Conservation (phyloP, 441 rosid species). For the Euphorbia schlechtendalii region DNA sequence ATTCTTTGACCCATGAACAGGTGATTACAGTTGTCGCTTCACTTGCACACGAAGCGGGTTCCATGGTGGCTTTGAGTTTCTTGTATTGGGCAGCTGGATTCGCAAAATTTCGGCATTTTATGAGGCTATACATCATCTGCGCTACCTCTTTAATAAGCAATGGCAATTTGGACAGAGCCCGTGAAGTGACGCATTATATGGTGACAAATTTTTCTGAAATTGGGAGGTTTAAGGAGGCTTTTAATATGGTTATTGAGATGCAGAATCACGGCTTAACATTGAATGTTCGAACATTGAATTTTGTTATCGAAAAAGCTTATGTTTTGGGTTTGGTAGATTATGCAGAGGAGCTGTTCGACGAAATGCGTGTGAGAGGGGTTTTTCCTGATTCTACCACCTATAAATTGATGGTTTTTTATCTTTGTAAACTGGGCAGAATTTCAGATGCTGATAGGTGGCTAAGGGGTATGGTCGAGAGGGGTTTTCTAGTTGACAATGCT, state of each 20-base stretch:
- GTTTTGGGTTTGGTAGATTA: slow-evolving; percentile 48
- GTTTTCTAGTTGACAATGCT: slow-evolving; percentile 56
- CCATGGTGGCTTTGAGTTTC: slow-evolving; percentile 74
- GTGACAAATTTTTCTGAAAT: slow-evolving; percentile 60
- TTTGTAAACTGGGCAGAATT: slow-evolving; percentile 51
- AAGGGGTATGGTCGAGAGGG: slow-evolving; percentile 53
- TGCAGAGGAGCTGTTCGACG: slow-evolving; percentile 64
- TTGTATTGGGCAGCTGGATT: slow-evolving; percentile 60
- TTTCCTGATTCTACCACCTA: slow-evolving; percentile 50
- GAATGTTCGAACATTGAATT: slow-evolving; percentile 38
- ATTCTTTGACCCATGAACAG: slow-evolving; percentile 61
- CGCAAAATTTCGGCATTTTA: slow-evolving; percentile 58
- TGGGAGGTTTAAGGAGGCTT: slow-evolving; percentile 63
- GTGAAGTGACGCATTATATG: slow-evolving; percentile 58
- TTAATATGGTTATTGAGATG: slow-evolving; percentile 68
- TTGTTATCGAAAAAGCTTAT: slow-evolving; percentile 32
- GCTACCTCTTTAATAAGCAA: slow-evolving; percentile 52
- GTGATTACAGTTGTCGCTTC: slow-evolving; percentile 66
- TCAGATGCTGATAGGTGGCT: slow-evolving; percentile 67
- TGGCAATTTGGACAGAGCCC: slow-evolving; percentile 59
- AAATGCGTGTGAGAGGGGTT: slow-evolving; percentile 64
- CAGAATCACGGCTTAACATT: slow-evolving; percentile 56
- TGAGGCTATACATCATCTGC: slow-evolving; percentile 68
- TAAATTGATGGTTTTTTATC: slow-evolving; percentile 58
- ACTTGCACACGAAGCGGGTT: slow-evolving; percentile 67